A percentile compares a stretch with the other conserved stretches of the same genome.
phyloP scores from a whole-genome alignment of 495 filamentous ascomycete genomes.

The Aspergillus heteromorphus region DNA sequence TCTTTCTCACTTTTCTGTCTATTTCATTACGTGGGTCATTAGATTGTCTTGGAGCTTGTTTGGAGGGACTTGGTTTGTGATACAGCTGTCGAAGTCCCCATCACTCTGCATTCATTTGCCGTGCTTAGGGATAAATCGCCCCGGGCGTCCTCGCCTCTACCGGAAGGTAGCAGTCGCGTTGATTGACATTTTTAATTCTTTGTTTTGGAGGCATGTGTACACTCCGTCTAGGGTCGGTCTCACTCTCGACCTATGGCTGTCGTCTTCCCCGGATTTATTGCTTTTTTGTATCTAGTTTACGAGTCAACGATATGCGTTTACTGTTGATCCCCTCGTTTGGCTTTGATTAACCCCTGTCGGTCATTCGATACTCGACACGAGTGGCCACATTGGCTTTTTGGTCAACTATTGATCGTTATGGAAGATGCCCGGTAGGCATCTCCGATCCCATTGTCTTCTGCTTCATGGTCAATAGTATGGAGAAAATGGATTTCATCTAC shows the following conservation, averaged over 20 bases:
- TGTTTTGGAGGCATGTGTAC: neutral
- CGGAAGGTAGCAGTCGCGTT: neutral
- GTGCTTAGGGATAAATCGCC: neutral
- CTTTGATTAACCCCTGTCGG: neutral
- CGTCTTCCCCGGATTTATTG: neutral
- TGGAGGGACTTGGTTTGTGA: neutral
- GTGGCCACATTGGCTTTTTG: neutral
- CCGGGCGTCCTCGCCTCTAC: neutral
- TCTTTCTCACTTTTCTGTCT: slow-evolving; percentile 1
- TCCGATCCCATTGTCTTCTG: neutral
- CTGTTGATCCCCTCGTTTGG: neutral
- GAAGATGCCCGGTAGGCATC: too few relatives aligned
- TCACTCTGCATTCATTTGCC: neutral
- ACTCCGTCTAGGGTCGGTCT: neutral
- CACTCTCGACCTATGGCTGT: neutral
- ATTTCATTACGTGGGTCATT: slow-evolving; percentile 13
- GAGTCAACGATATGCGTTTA: slow-evolving; percentile 16
- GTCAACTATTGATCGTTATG: too few relatives aligned
- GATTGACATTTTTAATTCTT: neutral
- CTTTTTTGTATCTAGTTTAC: slow-evolving; percentile 8
- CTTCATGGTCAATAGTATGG: neutral
- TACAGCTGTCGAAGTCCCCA: slow-evolving; percentile 3
- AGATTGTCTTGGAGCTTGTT: slow-evolving; percentile 1
- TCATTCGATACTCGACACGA: neutral
- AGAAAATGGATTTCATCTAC: neutral